Evolutionary conservation across 2,329 filamentous ascomycete species (phyloP), one percentile per base, ranked within the genome.

Genomic region (Ophidiomyces ophidiicola): DNA sequence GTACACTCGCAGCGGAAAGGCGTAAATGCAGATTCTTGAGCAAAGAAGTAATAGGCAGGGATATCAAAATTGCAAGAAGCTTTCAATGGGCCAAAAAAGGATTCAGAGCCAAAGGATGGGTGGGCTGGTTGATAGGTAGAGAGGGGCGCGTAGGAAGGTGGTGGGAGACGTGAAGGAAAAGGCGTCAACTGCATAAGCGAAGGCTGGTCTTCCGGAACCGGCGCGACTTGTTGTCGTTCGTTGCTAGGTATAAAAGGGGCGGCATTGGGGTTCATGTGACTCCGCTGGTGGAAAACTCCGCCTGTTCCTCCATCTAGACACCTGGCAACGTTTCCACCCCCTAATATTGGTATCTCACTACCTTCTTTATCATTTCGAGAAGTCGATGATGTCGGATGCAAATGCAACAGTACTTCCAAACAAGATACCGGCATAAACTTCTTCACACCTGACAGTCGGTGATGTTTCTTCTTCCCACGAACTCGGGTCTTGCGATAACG

Each of bases 231-330:
- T 18, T 28, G 20, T 36, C 29, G 31, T 17, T 34, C 26, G 38
- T 30, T 18, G 12, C 32, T 7, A 36, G 38, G 26, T 3, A 35
- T 18, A 41, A 41, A 41, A 23, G 25, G 32, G 24, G 32, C 14
- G 4, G 38, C 38, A 31, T 35, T 25, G 11, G 38, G 38, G 20
- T 41, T 41, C 38, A 41, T 30, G 32, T 36, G 38, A 36, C 38
- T 28, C 29, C 17, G 3, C 15, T 12, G 31, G 36, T 7, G 26
- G 38, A 24, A 31, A 35, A 19, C 17, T 15, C 38, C 25, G 32
- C 12, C 8, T 6, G 5, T 10, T 29, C 12, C 25, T 7, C 5
- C 18, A 18, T 19, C 5, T n/a, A 14, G 28, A 12, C 17, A 15
- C 2, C 12, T 21, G 17, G 15, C n/a, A 33, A 15, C 14, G 7